A percentile compares a stretch with the other conserved stretches of the same genome.
Conservation (phyloP, 2,329 filamentous ascomycete species). For the Ophiostoma quercus region DNA sequence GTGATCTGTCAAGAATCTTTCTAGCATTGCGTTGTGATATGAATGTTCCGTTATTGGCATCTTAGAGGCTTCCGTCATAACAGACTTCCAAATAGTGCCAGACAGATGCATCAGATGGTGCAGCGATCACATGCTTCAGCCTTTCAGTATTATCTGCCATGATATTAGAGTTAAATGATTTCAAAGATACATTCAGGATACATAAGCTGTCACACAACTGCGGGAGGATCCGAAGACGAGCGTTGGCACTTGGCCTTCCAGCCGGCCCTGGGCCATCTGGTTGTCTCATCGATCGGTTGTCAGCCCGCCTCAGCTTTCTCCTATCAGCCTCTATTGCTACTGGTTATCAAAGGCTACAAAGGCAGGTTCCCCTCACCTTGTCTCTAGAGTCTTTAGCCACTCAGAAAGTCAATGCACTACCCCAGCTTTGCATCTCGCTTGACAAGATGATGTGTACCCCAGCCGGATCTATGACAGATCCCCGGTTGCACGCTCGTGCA, state of each 20-base stretch:
- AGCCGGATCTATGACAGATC: background rate
- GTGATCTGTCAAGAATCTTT: no score
- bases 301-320: background rate
- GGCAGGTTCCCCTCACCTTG: background rate
- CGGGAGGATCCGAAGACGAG: constrained; percentile 10
- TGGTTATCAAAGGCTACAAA: background rate
- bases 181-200: background rate
- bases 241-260: background rate
- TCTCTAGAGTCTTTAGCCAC: background rate
- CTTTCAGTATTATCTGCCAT: background rate
- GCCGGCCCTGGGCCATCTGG: background rate
- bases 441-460: background rate
- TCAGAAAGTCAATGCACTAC: constrained; percentile 10
- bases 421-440: constrained; percentile 10
- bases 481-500: background rate
- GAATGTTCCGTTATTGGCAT: no score
- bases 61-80: no score
- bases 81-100: background rate
- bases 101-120: background rate
- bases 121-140: background rate
- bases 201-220: background rate
- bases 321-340: background rate
- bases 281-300: constrained; percentile 11
- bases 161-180: background rate
- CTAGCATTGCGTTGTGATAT: no score